phyloP scores from a whole-genome alignment of 305 asterid species.

The Fraxinus sp. region DNA sequence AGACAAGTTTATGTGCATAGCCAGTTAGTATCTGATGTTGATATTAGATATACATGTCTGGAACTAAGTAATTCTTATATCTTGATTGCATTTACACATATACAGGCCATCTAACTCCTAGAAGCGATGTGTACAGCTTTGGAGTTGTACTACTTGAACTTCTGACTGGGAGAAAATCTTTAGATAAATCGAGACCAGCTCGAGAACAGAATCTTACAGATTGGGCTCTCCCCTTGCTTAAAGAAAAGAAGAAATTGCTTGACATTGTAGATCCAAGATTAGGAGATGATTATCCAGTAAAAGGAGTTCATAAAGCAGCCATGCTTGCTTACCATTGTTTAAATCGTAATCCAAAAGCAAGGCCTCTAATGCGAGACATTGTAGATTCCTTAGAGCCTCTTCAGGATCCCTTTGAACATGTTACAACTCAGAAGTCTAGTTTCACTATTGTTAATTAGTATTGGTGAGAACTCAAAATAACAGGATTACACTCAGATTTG shows the following conservation, averaged over 20 bases:
- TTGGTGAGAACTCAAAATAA: constrained; percentile 32
- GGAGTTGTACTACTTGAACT: constrained; percentile 90
- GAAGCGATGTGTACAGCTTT: constrained; percentile 87
- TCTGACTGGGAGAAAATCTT: constrained; percentile 71
- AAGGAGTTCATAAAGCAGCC: constrained; percentile 74
- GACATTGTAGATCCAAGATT: constrained; percentile 71
- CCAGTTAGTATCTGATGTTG: neutral
- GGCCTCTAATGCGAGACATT: constrained; percentile 86
- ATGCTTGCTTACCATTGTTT: constrained; percentile 91
- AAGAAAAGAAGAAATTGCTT: constrained; percentile 69
- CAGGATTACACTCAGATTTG: neutral
- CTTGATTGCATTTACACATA: neutral
- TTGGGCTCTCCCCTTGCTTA: constrained; percentile 59
- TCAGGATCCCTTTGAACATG: constrained; percentile 38
- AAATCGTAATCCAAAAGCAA: constrained; percentile 80
- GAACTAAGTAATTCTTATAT: neutral
- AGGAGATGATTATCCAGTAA: constrained; percentile 69
- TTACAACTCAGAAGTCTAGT: constrained; percentile 33
- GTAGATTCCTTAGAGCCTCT: constrained; percentile 91
- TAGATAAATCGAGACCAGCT: constrained; percentile 73
- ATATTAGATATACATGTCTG: neutral
- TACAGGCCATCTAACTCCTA: constrained; percentile 74
- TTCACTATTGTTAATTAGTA: constrained; percentile 34
- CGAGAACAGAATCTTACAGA: constrained; percentile 80
- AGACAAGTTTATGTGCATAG: neutral